These are phyloP conservation scores for Aschersonia sp. DNA, from an alignment of 2,329 filamentous ascomycete genomes.

Conservation along the genomic window DNA sequence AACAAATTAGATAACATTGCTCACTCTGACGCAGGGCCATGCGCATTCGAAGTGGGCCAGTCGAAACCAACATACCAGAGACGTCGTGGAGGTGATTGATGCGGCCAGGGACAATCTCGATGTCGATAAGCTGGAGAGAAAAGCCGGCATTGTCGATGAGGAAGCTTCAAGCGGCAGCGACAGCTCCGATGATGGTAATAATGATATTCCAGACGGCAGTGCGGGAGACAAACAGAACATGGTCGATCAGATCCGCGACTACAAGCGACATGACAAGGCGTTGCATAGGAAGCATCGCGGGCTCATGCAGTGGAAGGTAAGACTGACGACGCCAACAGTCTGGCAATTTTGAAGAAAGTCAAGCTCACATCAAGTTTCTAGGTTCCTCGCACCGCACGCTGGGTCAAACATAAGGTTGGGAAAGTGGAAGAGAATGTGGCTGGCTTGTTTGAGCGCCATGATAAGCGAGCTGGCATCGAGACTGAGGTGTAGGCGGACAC, in stretches of 20 bases:
- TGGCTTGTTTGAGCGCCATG: constrained; percentile 42
- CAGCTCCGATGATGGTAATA: constrained; percentile 17
- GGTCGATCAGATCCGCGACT: constrained; percentile 41
- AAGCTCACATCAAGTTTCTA: constrained; percentile 3
- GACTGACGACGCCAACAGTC: constrained; percentile 1
- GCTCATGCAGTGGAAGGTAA: constrained; percentile 55
- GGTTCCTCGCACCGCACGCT: constrained; percentile 31
- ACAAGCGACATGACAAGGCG: constrained; percentile 41
- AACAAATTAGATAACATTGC: neutral
- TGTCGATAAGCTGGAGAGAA: constrained; percentile 16
- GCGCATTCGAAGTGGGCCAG: constrained; percentile 21
- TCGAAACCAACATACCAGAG: constrained; percentile 17
- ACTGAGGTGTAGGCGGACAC: constrained; percentile 42
- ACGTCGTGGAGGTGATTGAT: constrained; percentile 33
- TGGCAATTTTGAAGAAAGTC: neutral
- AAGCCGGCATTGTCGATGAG: constrained; percentile 19
- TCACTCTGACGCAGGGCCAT: constrained; percentile 12
- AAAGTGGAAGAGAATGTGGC: constrained; percentile 45
- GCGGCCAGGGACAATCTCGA: constrained; percentile 20
- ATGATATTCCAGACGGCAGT: constrained; percentile 22
- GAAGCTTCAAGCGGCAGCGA: constrained; percentile 16
- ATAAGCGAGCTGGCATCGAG: constrained; percentile 46
- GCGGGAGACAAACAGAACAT: constrained; percentile 25
- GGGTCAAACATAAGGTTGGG: constrained; percentile 35
- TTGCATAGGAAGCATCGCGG: constrained; percentile 53